These are phyloP conservation scores for Suillus decipiens DNA, from an alignment of 768 basidiomycete genomes.

Conservation along the genomic window DNA sequence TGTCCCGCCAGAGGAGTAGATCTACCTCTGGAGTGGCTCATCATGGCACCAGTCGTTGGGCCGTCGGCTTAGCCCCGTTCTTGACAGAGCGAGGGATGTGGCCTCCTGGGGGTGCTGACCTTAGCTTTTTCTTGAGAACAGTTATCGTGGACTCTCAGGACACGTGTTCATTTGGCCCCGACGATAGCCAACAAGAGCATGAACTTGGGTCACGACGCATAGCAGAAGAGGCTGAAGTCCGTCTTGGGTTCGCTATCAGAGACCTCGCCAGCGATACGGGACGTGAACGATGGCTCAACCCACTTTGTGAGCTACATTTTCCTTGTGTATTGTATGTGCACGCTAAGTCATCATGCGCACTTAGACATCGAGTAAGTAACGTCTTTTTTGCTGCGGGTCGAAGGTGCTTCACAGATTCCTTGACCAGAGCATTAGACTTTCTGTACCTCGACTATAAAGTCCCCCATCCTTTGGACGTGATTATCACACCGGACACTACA, in stretches of 20 bases:
- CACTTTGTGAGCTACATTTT: conserved; percentile 60
- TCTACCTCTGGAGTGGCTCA: conserved; percentile 22
- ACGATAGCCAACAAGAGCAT: conserved; percentile 27
- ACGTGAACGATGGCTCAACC: conserved; percentile 79
- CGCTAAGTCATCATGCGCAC: neutral
- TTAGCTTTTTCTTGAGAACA: conserved; percentile 80
- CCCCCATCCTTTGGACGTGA: conserved; percentile 70
- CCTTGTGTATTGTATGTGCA: neutral
- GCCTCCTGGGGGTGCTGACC: conserved; percentile 86
- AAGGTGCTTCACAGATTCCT: conserved; percentile 9
- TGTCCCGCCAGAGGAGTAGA: conserved; percentile 25
- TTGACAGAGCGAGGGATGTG: conserved; percentile 76
- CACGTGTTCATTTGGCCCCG: conserved; percentile 18
- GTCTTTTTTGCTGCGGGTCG: conserved; percentile 9
- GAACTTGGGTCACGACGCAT: conserved; percentile 38
- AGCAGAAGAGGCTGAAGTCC: conserved; percentile 65
- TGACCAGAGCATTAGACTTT: conserved; percentile 78
- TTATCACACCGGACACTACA: conserved; percentile 73
- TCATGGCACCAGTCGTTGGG: conserved; percentile 41
- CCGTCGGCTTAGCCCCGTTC: conserved; percentile 71
- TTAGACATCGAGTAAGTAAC: conserved; percentile 51
- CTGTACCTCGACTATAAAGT: conserved; percentile 89
- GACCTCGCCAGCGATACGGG: conserved; percentile 67
- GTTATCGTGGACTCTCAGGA: conserved; percentile 85
- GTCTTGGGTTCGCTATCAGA: conserved; percentile 83